Conservation (phyloP, 306 rosid species). For the Macrotyloma uniflorum region DNA sequence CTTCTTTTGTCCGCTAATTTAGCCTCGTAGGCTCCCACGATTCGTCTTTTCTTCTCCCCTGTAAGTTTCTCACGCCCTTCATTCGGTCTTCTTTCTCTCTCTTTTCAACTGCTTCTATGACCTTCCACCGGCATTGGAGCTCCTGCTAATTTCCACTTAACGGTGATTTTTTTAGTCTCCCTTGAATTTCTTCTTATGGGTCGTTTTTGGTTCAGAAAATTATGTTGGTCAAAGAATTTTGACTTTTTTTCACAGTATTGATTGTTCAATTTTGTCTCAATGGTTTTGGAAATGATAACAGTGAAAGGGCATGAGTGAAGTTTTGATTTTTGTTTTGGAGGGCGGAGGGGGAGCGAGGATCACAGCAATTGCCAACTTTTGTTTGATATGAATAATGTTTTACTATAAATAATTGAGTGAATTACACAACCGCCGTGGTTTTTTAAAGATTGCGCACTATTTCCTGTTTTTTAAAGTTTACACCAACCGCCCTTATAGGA, state of each 20-base stretch:
- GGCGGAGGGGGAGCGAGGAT: background rate
- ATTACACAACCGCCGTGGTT: no score
- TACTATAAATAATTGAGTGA: background rate
- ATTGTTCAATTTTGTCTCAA: background rate
- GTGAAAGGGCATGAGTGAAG: background rate
- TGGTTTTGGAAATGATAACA: background rate
- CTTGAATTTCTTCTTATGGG: slow-evolving; percentile 18
- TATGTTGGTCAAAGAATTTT: background rate
- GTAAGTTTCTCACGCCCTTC: slow-evolving; percentile 1
- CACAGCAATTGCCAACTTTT: background rate
- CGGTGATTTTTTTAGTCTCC: background rate
- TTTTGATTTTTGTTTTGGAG: background rate
- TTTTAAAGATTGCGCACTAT: background rate
- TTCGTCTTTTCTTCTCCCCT: background rate
- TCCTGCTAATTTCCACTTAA: slow-evolving; percentile 1
- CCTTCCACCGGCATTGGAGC: slow-evolving; percentile 27
- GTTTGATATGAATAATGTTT: background rate
- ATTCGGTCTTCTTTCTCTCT: background rate
- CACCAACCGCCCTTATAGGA: background rate
- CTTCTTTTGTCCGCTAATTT: background rate
- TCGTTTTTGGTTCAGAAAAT: background rate
- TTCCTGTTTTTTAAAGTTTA: background rate
- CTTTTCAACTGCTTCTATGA: background rate
- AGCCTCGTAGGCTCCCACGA: background rate
- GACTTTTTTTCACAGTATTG: background rate